Percentiles rank a stretch among this genome's conserved stretches.
Evolutionary conservation across 169 alveolate genomes (phyloP).

Genomic region (Plasmodium ovale): DNA sequence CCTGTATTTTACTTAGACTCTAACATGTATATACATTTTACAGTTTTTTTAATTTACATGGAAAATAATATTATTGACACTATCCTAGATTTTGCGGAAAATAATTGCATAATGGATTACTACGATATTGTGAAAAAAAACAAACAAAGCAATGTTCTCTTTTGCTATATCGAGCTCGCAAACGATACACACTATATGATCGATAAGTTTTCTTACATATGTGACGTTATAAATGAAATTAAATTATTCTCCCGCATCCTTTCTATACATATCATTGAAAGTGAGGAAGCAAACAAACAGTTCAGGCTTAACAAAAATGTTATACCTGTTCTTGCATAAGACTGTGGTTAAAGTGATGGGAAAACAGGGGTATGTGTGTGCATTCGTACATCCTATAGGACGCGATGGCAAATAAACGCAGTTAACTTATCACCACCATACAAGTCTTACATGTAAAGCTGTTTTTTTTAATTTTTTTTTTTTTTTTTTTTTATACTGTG

Average conservation of each 20-base stretch:
- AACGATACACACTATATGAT: slow-evolving; percentile 38
- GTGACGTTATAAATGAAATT: slow-evolving; percentile 49
- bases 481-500: too few relatives aligned
- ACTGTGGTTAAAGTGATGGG: too few relatives aligned
- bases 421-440: too few relatives aligned
- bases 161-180: slow-evolving; percentile 58
- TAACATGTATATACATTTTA: slow-evolving; percentile 57
- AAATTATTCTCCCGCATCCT: slow-evolving; percentile 37
- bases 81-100: slow-evolving; percentile 58
- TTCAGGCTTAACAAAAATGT: slow-evolving; percentile 20
- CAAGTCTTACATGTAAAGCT: too few relatives aligned
- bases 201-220: slow-evolving; percentile 13
- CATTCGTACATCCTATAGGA: too few relatives aligned
- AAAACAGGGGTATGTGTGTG: too few relatives aligned
- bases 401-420: too few relatives aligned
- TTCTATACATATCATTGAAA: slow-evolving; percentile 62
- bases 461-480: too few relatives aligned
- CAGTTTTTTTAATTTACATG: slow-evolving; percentile 49
- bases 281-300: slow-evolving; percentile 40
- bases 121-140: slow-evolving; percentile 52
- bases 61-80: slow-evolving; percentile 54
- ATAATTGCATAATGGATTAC: slow-evolving; percentile 43
- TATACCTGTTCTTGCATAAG: background rate
- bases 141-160: slow-evolving; percentile 13
- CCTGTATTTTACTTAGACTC: slow-evolving; percentile 54